These are phyloP conservation scores for Golubevia pallescens DNA, from an alignment of 1,284 basidiomycete genomes.

Conservation along the genomic window DNA sequence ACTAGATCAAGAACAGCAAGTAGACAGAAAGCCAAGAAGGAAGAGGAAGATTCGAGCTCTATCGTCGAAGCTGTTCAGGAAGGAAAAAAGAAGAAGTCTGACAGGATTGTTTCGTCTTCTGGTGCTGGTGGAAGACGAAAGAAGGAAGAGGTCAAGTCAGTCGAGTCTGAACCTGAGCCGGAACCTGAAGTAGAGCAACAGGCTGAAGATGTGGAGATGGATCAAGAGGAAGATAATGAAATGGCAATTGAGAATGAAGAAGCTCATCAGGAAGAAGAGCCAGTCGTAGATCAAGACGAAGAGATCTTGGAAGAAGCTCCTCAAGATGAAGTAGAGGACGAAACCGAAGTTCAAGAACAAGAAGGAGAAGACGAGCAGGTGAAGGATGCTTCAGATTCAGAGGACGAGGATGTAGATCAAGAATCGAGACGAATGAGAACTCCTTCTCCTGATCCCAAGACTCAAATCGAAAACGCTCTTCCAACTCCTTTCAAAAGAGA, in stretches of 20 bases:
- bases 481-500: background rate
- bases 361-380: too few species aligned
- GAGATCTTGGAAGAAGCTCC: background rate
- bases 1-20: background rate
- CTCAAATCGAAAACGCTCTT: background rate
- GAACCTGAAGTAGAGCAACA: background rate
- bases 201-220: background rate
- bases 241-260: background rate
- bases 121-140: background rate
- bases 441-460: background rate
- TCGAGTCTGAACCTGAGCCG: background rate
- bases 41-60: background rate
- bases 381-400: background rate
- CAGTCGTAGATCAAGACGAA: background rate
- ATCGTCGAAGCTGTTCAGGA: background rate
- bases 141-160: background rate
- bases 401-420: background rate
- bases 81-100: background rate
- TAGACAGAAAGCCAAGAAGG: background rate
- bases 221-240: background rate
- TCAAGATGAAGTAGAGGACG: background rate
- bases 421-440: background rate
- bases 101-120: background rate
- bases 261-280: background rate
- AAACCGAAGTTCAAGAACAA: background rate